Evolutionary conservation across 2,329 filamentous ascomycete genomes (phyloP).

Genomic region (Ilyonectria robusta): DNA sequence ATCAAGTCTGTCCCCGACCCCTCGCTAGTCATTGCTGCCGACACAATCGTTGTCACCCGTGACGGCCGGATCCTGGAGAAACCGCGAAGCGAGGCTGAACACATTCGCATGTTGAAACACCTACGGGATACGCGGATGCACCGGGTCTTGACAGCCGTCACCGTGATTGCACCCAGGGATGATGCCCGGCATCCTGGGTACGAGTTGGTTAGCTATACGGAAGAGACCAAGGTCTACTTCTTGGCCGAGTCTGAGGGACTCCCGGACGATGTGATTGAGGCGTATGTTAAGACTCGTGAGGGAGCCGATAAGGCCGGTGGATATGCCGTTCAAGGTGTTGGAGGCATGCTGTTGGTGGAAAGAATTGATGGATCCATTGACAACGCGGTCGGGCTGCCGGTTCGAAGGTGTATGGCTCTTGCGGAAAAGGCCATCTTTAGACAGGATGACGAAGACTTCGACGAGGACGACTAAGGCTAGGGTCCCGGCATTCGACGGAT

Average conservation of each 20-base stretch:
- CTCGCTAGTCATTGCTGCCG: constrained; percentile 87
- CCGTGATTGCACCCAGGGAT: constrained; percentile 84
- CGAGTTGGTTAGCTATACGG: constrained; percentile 82
- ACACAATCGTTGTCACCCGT: constrained; percentile 88
- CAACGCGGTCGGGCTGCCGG: constrained; percentile 92
- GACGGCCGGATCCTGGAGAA: constrained; percentile 90
- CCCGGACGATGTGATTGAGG: constrained; percentile 85
- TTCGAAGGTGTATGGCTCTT: constrained; percentile 82
- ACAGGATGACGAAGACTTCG: constrained; percentile 75
- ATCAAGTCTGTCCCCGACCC: constrained; percentile 73
- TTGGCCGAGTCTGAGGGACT: constrained; percentile 72
- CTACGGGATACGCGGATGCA: constrained; percentile 84
- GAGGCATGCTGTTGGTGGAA: constrained; percentile 88
- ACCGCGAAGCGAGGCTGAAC: constrained; percentile 84
- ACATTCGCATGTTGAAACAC: constrained; percentile 85
- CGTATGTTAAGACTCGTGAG: constrained; percentile 86
- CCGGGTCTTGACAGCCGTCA: constrained; percentile 88
- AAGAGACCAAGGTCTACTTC: constrained; percentile 94
- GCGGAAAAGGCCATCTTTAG: constrained; percentile 90
- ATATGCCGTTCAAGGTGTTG: constrained; percentile 93
- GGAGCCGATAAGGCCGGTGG: constrained; percentile 97
- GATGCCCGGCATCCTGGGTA: constrained; percentile 90
- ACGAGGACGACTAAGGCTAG: constrained; percentile 62
- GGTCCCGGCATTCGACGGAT: constrained; percentile 30
- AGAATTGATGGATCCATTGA: constrained; percentile 91